Conservation (phyloP, 257 asterid genomes). For the Leonotis leonurus region DNA sequence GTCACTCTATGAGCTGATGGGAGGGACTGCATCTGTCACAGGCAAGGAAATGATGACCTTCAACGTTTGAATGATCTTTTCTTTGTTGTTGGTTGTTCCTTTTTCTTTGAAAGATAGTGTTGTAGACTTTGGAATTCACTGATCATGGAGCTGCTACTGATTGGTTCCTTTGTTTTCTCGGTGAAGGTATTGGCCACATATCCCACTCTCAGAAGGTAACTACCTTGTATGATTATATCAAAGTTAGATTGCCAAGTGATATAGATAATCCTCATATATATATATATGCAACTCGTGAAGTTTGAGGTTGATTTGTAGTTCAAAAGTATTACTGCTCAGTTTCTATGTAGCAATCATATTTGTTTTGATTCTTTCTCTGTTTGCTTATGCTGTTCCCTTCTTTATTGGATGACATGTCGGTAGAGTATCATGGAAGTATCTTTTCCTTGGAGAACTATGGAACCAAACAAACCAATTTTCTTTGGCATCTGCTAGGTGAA, state of each 20-base stretch:
- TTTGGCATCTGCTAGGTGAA: background rate
- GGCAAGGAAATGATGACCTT: slow-evolving; percentile 47
- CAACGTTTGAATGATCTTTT: background rate
- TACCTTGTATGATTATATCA: background rate
- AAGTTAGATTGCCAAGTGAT: background rate
- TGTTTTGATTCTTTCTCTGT: background rate
- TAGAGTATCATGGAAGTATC: background rate
- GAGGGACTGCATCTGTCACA: slow-evolving; percentile 69
- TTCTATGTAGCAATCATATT: background rate
- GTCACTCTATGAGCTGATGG: slow-evolving; percentile 55
- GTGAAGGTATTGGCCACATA: slow-evolving; percentile 64
- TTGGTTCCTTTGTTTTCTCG: slow-evolving; percentile 19
- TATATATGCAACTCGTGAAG: background rate
- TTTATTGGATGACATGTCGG: background rate
- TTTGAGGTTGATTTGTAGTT: background rate
- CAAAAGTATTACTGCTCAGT: background rate
- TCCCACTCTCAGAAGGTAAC: slow-evolving; percentile 69
- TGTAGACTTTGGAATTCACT: slow-evolving; percentile 4
- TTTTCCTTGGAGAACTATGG: background rate
- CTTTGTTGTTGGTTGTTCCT: background rate
- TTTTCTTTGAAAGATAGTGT: background rate
- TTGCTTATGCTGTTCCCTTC: background rate
- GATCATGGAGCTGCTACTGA: slow-evolving; percentile 15
- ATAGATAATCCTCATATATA: background rate
- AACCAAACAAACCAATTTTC: background rate